Evolutionary conservation across 306 rosid genomes (phyloP).

Genomic region (Gastrolobium villosum): DNA sequence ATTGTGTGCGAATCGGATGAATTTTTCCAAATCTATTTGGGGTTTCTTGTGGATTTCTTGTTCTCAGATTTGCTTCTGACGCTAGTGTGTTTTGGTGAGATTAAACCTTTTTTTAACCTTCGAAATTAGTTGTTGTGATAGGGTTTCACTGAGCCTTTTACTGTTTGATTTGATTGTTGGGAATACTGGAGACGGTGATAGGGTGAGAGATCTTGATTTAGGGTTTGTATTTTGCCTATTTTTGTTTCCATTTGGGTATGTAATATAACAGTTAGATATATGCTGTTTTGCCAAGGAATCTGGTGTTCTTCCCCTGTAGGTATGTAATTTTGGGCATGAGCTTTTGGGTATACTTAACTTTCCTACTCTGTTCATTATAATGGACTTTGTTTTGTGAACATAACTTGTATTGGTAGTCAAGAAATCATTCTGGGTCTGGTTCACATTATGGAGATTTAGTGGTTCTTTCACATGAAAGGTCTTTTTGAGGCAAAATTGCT

Average conservation of each 20-base stretch:
- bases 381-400: conserved; percentile 14
- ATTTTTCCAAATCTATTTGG: not conserved
- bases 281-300: conserved; percentile 34
- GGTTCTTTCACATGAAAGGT: not conserved
- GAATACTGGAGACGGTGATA: not conserved
- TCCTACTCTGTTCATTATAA: not conserved
- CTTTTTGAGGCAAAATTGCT: not conserved
- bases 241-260: not conserved
- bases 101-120: not conserved
- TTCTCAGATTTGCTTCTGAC: conserved; percentile 21
- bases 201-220: conserved; percentile 11
- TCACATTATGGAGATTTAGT: conserved; percentile 26
- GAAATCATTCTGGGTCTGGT: not conserved
- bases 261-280: conserved; percentile 25
- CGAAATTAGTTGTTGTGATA: not conserved
- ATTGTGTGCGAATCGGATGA: conserved; percentile 23
- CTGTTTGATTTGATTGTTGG: conserved; percentile 43
- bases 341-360: conserved; percentile 26
- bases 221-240: conserved; percentile 20
- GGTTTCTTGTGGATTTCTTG: conserved; percentile 24
- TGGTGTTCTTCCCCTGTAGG: not conserved
- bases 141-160: conserved; percentile 8
- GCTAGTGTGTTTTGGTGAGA: conserved; percentile 23
- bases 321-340: not conserved
- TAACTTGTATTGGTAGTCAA: not conserved